A percentile compares a stretch with the other conserved stretches of the same genome.
phyloP scores from a whole-genome alignment of 2,329 filamentous ascomycete species.

The Fusarium fujikuroi region DNA sequence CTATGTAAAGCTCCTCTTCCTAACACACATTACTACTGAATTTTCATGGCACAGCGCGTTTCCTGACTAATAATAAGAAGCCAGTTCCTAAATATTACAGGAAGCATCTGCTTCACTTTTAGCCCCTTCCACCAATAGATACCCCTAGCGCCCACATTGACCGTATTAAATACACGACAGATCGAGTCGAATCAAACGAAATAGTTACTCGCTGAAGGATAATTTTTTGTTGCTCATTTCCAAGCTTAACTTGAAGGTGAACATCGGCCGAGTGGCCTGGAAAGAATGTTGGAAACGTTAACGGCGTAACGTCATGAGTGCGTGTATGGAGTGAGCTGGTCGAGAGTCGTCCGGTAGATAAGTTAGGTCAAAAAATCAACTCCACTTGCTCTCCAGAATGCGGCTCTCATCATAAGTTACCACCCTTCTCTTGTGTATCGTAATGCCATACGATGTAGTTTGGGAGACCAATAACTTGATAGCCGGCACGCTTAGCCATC shows the following conservation, averaged over 20 bases:
- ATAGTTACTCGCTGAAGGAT: constrained; percentile 2
- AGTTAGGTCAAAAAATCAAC: constrained; percentile 3
- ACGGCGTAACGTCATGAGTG: constrained; percentile 34
- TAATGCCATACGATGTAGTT: constrained; percentile 99
- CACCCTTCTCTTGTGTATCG: constrained; percentile 93
- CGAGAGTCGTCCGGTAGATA: background rate
- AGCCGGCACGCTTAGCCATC: constrained; percentile 97
- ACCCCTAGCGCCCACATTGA: constrained; percentile 35
- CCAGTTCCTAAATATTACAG: constrained; percentile 47
- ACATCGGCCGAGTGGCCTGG: background rate
- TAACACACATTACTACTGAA: constrained; percentile 13
- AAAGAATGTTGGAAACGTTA: constrained; percentile 34
- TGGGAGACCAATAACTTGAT: constrained; percentile 89
- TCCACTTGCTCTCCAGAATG: background rate
- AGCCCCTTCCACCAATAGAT: constrained; percentile 26
- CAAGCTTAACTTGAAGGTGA: constrained; percentile 8
- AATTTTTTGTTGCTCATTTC: background rate
- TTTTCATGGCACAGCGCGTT: background rate
- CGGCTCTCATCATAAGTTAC: constrained; percentile 69
- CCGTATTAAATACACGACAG: constrained; percentile 27
- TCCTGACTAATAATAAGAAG: constrained; percentile 38
- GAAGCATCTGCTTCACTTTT: constrained; percentile 39
- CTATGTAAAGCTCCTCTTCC: constrained; percentile 23
- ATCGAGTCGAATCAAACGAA: constrained; percentile 10
- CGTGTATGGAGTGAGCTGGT: constrained; percentile 14